A percentile compares a stretch with the other conserved stretches of the same genome.
These are phyloP conservation scores for Verticillium dahliae DNA, from an alignment of 2,329 filamentous ascomycete species.

Conservation along the genomic window DNA sequence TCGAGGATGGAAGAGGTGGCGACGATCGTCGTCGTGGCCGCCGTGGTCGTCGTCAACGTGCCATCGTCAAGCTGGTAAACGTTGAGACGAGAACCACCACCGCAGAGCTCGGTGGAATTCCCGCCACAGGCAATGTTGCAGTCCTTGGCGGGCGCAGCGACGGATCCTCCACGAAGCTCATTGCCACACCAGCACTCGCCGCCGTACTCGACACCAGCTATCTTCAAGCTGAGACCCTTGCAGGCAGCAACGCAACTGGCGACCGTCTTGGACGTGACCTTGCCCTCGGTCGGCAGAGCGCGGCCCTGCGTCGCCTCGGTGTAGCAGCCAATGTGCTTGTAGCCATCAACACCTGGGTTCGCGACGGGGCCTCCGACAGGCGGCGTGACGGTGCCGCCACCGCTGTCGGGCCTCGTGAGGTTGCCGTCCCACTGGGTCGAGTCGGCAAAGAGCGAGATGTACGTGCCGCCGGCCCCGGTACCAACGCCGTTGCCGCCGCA, in stretches of 20 bases:
- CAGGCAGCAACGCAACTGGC: constrained; percentile 15
- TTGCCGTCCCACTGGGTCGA: constrained; percentile 18
- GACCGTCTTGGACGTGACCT: background rate
- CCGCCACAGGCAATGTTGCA: constrained; percentile 27
- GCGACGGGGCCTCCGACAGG: constrained; percentile 17
- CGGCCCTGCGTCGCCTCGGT: constrained; percentile 21
- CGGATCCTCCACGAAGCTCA: constrained; percentile 16
- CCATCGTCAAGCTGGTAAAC: constrained; percentile 20
- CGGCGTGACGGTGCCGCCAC: constrained; percentile 4
- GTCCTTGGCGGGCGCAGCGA: constrained; percentile 19
- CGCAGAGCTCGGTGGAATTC: constrained; percentile 27
- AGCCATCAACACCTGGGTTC: constrained; percentile 27
- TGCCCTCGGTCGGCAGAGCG: constrained; percentile 15
- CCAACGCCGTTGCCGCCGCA: constrained; percentile 40
- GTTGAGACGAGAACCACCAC: constrained; percentile 24
- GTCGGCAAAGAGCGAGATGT: constrained; percentile 41
- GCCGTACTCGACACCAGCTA: constrained; percentile 28
- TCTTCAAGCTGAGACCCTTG: constrained; percentile 14
- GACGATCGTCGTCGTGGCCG: background rate
- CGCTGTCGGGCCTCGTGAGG: constrained; percentile 11
- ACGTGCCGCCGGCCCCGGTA: constrained; percentile 24
- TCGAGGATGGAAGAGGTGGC: background rate
- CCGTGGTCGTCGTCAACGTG: background rate
- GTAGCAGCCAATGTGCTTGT: constrained; percentile 21
- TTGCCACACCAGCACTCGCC: constrained; percentile 31